Percentiles rank a stretch among this genome's conserved stretches.
These are phyloP conservation scores for Fusarium succisae DNA, from an alignment of 2,329 filamentous ascomycete species.

Conservation along the genomic window DNA sequence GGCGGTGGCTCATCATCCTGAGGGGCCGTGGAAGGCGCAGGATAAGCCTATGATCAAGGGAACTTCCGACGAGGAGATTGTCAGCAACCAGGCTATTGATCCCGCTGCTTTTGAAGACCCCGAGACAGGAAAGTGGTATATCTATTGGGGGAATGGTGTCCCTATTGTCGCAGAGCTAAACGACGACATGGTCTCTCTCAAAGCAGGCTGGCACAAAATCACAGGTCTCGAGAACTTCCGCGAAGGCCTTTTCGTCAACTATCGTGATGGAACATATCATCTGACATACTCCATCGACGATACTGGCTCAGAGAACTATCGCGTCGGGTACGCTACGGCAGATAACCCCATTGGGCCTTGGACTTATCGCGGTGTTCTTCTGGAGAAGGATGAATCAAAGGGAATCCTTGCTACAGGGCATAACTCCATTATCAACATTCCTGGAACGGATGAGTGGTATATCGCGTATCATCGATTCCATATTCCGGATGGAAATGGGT, in stretches of 20 bases:
- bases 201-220: conserved; percentile 45
- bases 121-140: conserved; percentile 63
- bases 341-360: conserved; percentile 51
- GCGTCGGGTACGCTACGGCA: conserved; percentile 57
- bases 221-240: conserved; percentile 54
- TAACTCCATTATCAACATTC: conserved; percentile 57
- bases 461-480: conserved; percentile 60
- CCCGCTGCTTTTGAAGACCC: conserved; percentile 70
- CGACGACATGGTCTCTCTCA: conserved; percentile 58
- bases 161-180: conserved; percentile 54
- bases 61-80: conserved; percentile 54
- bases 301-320: conserved; percentile 57
- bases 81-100: conserved; percentile 62
- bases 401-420: conserved; percentile 59
- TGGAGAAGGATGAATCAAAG: conserved; percentile 52
- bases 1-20: conserved; percentile 63
- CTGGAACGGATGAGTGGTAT: conserved; percentile 59
- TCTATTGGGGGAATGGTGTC: conserved; percentile 68
- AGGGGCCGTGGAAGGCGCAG: conserved; percentile 68
- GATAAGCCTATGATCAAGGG: conserved; percentile 58
- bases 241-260: conserved; percentile 54
- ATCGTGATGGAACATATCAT: conserved; percentile 57
- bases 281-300: conserved; percentile 60
- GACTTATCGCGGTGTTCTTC: conserved; percentile 55
- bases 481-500: conserved; percentile 57